Conservation (phyloP, 1,284 basidiomycete species). For the Sporisorium exsertum region DNA sequence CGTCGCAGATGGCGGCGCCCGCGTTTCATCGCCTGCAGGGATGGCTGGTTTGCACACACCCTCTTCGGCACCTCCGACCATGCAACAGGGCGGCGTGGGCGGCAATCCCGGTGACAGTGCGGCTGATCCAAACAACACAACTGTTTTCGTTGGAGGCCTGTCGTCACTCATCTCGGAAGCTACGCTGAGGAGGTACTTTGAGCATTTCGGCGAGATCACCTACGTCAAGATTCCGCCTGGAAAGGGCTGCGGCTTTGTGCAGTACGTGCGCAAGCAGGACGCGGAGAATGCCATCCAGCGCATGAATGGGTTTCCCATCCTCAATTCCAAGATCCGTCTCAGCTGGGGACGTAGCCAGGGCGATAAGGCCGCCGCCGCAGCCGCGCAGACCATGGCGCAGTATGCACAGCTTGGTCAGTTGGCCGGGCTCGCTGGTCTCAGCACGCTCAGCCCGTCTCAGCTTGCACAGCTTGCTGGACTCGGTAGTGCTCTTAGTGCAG, state of each 20-base stretch:
- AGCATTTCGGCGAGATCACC: slow-evolving; percentile 66
- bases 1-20: slow-evolving; percentile 14
- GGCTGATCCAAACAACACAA: slow-evolving; percentile 67
- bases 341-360: slow-evolving; percentile 82
- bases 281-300: slow-evolving; percentile 92
- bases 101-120: slow-evolving; percentile 50
- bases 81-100: slow-evolving; percentile 11
- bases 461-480: slow-evolving; percentile 56
- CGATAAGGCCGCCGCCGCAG: slow-evolving; percentile 67
- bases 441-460: slow-evolving; percentile 53
- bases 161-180: slow-evolving; percentile 65
- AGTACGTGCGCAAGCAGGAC: slow-evolving; percentile 89
- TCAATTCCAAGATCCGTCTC: slow-evolving; percentile 82
- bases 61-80: slow-evolving; percentile 28
- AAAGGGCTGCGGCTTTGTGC: slow-evolving; percentile 95
- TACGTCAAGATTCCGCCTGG: slow-evolving; percentile 90
- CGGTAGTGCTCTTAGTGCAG: slow-evolving; percentile 52
- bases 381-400: slow-evolving; percentile 58
- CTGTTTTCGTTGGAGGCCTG: slow-evolving; percentile 68
- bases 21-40: slow-evolving; percentile 27
- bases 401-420: slow-evolving; percentile 60
- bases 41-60: slow-evolving; percentile 41
- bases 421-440: slow-evolving; percentile 54
- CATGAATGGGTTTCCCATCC: slow-evolving; percentile 95
- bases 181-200: slow-evolving; percentile 65